A percentile compares a stretch with the other conserved stretches of the same genome.
These are phyloP conservation scores for Aspergillus incahuasiensis DNA, from an alignment of 495 filamentous ascomycete species.

Conservation along the genomic window DNA sequence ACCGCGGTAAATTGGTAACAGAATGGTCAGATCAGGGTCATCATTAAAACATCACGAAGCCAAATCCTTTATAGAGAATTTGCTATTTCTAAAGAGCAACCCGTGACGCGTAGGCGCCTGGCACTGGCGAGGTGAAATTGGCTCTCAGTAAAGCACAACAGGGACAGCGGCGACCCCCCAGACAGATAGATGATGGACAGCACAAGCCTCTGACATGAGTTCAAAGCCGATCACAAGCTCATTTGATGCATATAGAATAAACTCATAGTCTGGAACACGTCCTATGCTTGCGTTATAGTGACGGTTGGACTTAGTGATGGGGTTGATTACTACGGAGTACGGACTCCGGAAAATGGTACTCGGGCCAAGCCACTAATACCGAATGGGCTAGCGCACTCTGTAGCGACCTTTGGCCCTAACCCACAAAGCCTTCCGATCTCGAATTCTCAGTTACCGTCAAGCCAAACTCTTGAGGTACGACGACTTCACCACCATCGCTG, in stretches of 20 bases:
- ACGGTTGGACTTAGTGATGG: neutral
- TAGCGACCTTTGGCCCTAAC: conserved; percentile 48
- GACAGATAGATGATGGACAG: neutral
- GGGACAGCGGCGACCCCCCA: neutral
- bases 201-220: neutral
- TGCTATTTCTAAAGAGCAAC: neutral
- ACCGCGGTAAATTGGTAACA: neutral
- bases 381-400: conserved; percentile 36
- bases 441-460: conserved; percentile 51
- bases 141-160: neutral
- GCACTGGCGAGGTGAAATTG: neutral
- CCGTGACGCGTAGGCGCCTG: neutral
- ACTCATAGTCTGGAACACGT: neutral
- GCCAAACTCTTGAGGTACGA: conserved; percentile 48
- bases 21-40: neutral
- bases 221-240: neutral
- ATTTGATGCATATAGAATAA: neutral
- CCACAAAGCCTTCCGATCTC: conserved; percentile 44
- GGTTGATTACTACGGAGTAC: neutral
- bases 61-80: neutral
- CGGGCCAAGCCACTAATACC: conserved; percentile 27
- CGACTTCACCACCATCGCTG: conserved; percentile 30
- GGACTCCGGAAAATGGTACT: neutral
- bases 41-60: neutral
- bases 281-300: neutral